Evolutionary conservation across 1,284 basidiomycete genomes (phyloP).

Genomic region (Sporisorium iseilematis-ciliati): DNA sequence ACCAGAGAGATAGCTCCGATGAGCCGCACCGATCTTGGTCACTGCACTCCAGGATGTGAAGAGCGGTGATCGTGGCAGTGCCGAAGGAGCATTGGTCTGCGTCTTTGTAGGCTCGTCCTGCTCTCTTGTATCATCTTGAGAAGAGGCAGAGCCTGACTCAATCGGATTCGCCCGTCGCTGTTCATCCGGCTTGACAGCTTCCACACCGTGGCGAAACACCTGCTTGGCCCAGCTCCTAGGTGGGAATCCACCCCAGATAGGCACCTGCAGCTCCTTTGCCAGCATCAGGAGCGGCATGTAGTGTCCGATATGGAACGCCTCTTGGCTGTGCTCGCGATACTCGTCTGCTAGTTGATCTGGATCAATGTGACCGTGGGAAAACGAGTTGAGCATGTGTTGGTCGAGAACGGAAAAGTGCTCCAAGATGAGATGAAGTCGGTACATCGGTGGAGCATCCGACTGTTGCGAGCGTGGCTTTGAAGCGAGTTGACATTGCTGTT

Average conservation of each 20-base stretch:
- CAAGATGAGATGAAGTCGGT: slow-evolving; percentile 52
- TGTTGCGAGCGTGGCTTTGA: background rate
- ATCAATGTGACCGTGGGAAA: slow-evolving; percentile 20
- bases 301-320: slow-evolving; percentile 52
- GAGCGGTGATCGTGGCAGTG: slow-evolving; percentile 13
- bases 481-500: slow-evolving; percentile 27
- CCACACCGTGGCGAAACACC: slow-evolving; percentile 47
- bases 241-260: slow-evolving; percentile 61
- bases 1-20: slow-evolving; percentile 55
- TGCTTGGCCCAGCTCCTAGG: slow-evolving; percentile 54
- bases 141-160: background rate
- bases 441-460: slow-evolving; percentile 12
- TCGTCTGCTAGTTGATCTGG: slow-evolving; percentile 29
- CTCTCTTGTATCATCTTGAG: background rate
- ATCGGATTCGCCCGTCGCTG: slow-evolving; percentile 4
- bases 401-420: slow-evolving; percentile 59
- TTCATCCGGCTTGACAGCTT: slow-evolving; percentile 31
- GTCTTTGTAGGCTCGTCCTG: background rate
- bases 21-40: slow-evolving; percentile 41
- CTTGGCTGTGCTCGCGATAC: slow-evolving; percentile 40
- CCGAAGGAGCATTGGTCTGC: background rate
- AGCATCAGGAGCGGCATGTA: slow-evolving; percentile 59
- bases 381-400: slow-evolving; percentile 50
- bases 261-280: slow-evolving; percentile 51
- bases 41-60: slow-evolving; percentile 49